phyloP scores from a whole-genome alignment of 345 rosid species.

The Sonneratia caseolaris region DNA sequence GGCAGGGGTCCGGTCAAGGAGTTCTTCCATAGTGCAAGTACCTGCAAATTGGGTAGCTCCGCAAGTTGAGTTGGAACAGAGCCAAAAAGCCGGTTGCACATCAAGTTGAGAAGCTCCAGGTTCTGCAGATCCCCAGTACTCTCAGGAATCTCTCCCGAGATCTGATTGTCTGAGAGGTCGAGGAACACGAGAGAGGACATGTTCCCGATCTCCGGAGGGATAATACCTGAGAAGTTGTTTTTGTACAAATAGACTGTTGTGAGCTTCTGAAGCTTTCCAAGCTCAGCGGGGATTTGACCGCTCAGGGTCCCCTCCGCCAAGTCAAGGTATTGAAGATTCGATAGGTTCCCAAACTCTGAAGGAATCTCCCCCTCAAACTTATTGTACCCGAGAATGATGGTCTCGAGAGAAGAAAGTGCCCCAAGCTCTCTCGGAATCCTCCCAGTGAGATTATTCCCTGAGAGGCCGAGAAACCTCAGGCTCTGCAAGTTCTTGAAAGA shows the following conservation, averaged over 20 bases:
- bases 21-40: conserved; percentile 70
- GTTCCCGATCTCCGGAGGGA: conserved; percentile 56
- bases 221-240: conserved; percentile 47
- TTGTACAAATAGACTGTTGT: conserved; percentile 53
- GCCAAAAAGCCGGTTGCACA: conserved; percentile 58
- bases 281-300: conserved; percentile 51
- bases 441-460: conserved; percentile 64
- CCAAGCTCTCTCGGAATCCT: conserved; percentile 50
- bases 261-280: conserved; percentile 48
- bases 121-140: conserved; percentile 41
- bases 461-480: conserved; percentile 63
- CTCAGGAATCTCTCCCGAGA: conserved; percentile 52
- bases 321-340: conserved; percentile 54
- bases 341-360: conserved; percentile 56
- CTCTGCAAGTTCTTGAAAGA: conserved; percentile 48
- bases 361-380: conserved; percentile 58
- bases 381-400: conserved; percentile 62
- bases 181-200: conserved; percentile 43
- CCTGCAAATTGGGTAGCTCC: conserved; percentile 47
- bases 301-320: conserved; percentile 59
- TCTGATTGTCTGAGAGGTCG: conserved; percentile 68
- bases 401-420: conserved; percentile 49
- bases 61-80: conserved; percentile 42
- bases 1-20: conserved; percentile 56
- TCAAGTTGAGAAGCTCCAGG: conserved; percentile 63